Conservation (phyloP, 768 basidiomycete species). For the Melanogaster broomeanus region DNA sequence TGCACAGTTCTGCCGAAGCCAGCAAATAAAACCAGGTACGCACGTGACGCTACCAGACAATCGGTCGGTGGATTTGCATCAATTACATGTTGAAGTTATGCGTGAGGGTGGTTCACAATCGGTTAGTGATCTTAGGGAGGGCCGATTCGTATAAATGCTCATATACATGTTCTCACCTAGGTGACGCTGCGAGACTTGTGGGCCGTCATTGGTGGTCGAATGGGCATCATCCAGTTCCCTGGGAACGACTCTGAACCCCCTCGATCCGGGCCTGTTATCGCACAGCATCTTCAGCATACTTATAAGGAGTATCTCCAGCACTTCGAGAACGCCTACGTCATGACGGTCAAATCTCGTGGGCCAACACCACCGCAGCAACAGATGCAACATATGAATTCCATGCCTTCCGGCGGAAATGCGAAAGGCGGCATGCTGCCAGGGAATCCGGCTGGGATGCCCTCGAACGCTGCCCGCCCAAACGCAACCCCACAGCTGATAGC, state of each 20-base stretch:
- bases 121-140: constrained; percentile 35
- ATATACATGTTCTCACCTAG: constrained; percentile 33
- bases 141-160: constrained; percentile 1
- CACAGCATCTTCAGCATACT: constrained; percentile 57
- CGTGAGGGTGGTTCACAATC: constrained; percentile 52
- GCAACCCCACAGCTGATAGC: constrained; percentile 40
- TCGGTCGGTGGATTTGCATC: constrained; percentile 58
- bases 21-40: constrained; percentile 40
- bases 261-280: constrained; percentile 61
- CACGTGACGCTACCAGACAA: constrained; percentile 51
- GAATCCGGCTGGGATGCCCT: constrained; percentile 20
- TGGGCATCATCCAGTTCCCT: constrained; percentile 68
- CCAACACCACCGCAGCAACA: constrained; percentile 13
- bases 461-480: constrained; percentile 9
- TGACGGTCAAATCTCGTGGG: constrained; percentile 34
- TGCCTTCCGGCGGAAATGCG: constrained; percentile 9
- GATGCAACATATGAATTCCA: constrained; percentile 14
- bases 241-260: constrained; percentile 60
- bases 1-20: constrained; percentile 46
- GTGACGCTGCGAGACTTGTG: constrained; percentile 58
- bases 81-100: constrained; percentile 60
- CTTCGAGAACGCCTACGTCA: constrained; percentile 59
- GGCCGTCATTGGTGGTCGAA: constrained; percentile 65
- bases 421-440: constrained; percentile 7
- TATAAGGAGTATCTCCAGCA: constrained; percentile 58